Percentiles rank a stretch among this genome's conserved stretches.
These are phyloP conservation scores for Lipomyces yamadae DNA, from an alignment of 805 yeast genomes.

Conservation along the genomic window DNA sequence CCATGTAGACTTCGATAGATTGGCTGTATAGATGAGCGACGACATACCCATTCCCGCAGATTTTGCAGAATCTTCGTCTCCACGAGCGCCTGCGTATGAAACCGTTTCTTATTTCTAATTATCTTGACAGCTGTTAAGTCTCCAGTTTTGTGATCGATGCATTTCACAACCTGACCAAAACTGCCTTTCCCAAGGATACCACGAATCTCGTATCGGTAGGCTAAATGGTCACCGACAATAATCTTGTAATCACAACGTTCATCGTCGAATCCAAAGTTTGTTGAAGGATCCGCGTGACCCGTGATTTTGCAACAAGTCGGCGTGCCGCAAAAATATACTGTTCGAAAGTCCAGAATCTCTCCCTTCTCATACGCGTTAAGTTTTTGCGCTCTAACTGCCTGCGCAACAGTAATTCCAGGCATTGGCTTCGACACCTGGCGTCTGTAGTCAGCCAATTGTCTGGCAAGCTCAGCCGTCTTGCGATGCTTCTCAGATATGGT, in stretches of 20 bases:
- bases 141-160: constrained; percentile 67
- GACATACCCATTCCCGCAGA: constrained; percentile 46
- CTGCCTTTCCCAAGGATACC: constrained; percentile 74
- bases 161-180: constrained; percentile 76
- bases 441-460: constrained; percentile 17
- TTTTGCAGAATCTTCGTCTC: constrained; percentile 71
- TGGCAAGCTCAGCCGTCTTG: constrained; percentile 21
- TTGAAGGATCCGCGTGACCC: constrained; percentile 39
- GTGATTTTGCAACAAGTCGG: constrained; percentile 36
- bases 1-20: background rate
- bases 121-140: constrained; percentile 73
- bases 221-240: constrained; percentile 68
- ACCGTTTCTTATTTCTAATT: constrained; percentile 70
- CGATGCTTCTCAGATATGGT: constrained; percentile 18
- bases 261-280: constrained; percentile 77
- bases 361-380: constrained; percentile 64
- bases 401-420: constrained; percentile 16
- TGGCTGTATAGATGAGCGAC: background rate
- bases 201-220: constrained; percentile 70
- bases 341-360: constrained; percentile 57
- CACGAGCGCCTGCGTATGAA: constrained; percentile 76
- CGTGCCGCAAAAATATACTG: constrained; percentile 59
- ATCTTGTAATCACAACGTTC: constrained; percentile 63
- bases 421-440: constrained; percentile 2
- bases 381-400: constrained; percentile 16